Percentiles rank a stretch among this genome's conserved stretches.
phyloP scores from a whole-genome alignment of 805 yeast species.

The Wilhelminamyces savonicus region DNA sequence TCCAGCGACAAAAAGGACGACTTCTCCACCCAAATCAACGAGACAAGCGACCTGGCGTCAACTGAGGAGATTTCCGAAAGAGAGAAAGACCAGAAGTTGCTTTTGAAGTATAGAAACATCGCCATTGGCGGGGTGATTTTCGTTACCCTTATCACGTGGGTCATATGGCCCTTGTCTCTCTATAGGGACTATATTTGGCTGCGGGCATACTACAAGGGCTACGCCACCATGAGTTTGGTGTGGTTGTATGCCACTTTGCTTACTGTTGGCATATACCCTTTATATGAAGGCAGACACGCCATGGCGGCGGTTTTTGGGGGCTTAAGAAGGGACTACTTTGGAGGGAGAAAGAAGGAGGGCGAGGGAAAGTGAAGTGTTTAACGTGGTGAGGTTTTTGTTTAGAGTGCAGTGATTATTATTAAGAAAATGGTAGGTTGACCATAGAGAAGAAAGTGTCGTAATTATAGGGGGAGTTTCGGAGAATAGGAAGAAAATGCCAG shows the following conservation, averaged over 20 bases:
- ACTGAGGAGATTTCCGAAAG: constrained; percentile 3
- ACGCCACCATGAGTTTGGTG: constrained; percentile 28
- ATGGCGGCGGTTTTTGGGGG: constrained; percentile 15
- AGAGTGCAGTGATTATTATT: no score
- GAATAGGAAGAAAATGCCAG: no score
- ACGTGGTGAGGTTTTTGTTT: no score
- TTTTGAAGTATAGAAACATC: constrained; percentile 14
- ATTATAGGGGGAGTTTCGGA: no score
- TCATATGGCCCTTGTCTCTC: constrained; percentile 37
- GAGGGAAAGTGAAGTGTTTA: no score
- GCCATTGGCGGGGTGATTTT: constrained; percentile 19
- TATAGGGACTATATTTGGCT: constrained; percentile 37
- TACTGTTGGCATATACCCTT: constrained; percentile 26
- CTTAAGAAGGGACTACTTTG: constrained; percentile 11
- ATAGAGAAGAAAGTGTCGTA: no score
- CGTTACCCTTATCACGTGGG: constrained; percentile 28
- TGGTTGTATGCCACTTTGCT: constrained; percentile 34
- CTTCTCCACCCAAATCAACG: constrained; percentile 1
- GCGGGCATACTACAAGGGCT: constrained; percentile 31
- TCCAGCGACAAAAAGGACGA: constrained; percentile 1
- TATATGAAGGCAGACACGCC: constrained; percentile 29
- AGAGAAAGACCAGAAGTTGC: constrained; percentile 3
- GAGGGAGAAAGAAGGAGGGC: background rate
- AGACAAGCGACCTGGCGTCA: constrained; percentile 1
- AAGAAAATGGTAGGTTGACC: no score